Base-by-base conservation (phyloP, 169 alveolate genomes). In the Theileria orientalis region DNA sequence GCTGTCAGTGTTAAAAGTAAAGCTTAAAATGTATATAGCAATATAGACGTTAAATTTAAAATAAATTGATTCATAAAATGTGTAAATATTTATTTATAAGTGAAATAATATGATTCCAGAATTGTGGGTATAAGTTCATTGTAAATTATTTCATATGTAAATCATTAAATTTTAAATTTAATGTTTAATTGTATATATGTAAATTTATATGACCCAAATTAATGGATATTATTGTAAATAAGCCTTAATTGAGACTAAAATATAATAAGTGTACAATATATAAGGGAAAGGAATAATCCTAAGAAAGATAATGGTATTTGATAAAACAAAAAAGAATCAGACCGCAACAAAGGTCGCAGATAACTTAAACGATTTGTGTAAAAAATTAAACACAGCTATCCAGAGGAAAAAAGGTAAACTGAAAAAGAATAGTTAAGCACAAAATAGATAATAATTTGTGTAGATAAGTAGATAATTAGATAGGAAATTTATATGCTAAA, bases 261-360 rank as follows among this genome's bases (percentile, higher is more conserved):
- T n/a, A n/a, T n/a, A n/a, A n/a, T n/a, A n/a, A n/a, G n/a, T n/a
- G n/a, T n/a, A n/a, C n/a, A n/a, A n/a, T n/a, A n/a, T n/a, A n/a
- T n/a, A n/a, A n/a, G n/a, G n/a, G n/a, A n/a, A n/a, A n/a, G n/a
- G n/a, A n/a, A n/a, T n/a, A n/a, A n/a, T n/a, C n/a, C n/a, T n/a
- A n/a, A n/a, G n/a, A n/a, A n/a, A n/a, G n/a, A n/a, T n/a, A 46
- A 46, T 46, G 54, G 54, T 25, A 2, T 46, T 49, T 49, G n/a
- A 49, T 33, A 49, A 49, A 32, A 21, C 60, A 0, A 59, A 59
- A 59, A 59, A 35, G 37, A 11, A 27, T 9, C 69, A 27, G 25
- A 49, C 19, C 35, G 74, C 61, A 64, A 32, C 56, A 29, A 64
- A 49, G 52, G 27, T 37, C 21, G 74, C 74, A 19, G 74, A 64